Conservation (phyloP, 495 filamentous ascomycete genomes). For the Aspergillus haitiensis region DNA sequence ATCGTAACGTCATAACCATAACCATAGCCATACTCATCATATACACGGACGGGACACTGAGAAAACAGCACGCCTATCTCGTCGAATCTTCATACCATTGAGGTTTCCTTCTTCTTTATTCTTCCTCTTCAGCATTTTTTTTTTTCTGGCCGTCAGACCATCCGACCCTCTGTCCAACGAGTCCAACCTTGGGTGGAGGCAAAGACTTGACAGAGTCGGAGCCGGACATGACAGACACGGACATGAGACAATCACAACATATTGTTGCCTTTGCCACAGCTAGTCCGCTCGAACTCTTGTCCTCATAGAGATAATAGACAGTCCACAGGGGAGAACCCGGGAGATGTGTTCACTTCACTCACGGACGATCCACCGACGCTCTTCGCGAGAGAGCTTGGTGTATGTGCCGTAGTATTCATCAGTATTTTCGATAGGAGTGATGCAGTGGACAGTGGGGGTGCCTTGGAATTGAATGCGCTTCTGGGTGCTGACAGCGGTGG, state of each 20-base stretch:
- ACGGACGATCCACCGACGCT: slow-evolving; percentile 48
- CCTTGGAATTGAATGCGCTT: slow-evolving; percentile 51
- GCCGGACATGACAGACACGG: slow-evolving; percentile 1
- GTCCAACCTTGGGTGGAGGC: neutral
- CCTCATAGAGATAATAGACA: neutral
- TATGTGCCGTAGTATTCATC: slow-evolving; percentile 56
- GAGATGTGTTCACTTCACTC: slow-evolving; percentile 26
- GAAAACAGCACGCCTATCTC: slow-evolving; percentile 13
- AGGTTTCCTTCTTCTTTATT: neutral
- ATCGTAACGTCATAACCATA: slow-evolving; percentile 43
- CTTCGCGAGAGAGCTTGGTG: slow-evolving; percentile 50
- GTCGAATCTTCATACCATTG: slow-evolving; percentile 8
- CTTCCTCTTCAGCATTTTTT: neutral
- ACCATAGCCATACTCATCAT: slow-evolving; percentile 32
- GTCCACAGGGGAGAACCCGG: too few species aligned
- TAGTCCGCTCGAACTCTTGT: neutral
- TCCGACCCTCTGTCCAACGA: slow-evolving; percentile 8
- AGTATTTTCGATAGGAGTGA: slow-evolving; percentile 53
- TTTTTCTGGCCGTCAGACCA: slow-evolving; percentile 6
- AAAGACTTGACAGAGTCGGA: slow-evolving; percentile 6
- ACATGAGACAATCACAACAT: neutral
- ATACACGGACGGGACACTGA: slow-evolving; percentile 18
- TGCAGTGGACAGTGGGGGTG: slow-evolving; percentile 50
- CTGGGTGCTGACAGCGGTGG: slow-evolving; percentile 23
- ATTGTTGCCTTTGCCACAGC: neutral